Base-by-base conservation (phyloP, 169 alveolate genomes). In the Sarcocystis neurona region DNA sequence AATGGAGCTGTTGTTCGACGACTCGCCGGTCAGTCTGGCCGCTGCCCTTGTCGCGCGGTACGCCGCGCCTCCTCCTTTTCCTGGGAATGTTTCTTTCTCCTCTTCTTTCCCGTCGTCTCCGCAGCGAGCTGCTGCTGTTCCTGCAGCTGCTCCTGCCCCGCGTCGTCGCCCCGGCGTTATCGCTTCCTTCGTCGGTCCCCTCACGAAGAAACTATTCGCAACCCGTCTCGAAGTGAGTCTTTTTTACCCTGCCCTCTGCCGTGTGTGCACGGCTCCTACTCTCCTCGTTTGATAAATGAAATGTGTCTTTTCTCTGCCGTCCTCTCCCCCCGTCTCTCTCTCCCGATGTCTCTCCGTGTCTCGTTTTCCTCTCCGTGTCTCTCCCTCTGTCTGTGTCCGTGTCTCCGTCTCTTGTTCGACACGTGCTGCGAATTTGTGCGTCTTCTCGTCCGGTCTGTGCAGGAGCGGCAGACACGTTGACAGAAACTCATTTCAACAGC, bases 1-100 rank as follows among this genome's bases (percentile, higher is more conserved):
- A 20, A 72, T 72, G 82, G 82, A 72, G 82, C 56, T 72, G 34
- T 0, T 72, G 30, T 72, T 27, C 82, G 82, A 72, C 34, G 5
- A 30, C 58, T 27, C 82, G 30, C 60, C 58, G 15, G 82, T 39
- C 0, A 32, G 39, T 18, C 48, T 72, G 50, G 82, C 58, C 2
- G 27, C 60, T 39, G 82, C 60, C 41, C 56, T 72, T 39, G 53
- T 72, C 30, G 82, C 37, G 8, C 82, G 82, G 39, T 72, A 72
- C n/a, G 82, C 43, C 23, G 8, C 23, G 82, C 82, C 82, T 3
- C 43, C 58, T 18, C 82, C 43, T 15, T 44, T 20, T 23, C 75
- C n/a, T 39, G 46, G 43, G 15, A 30, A 72, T 48, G 58, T 56
- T 18, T 56, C 82, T 34, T 20, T 72, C 60, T 3, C 82, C 0